Conservation (phyloP, 2,329 filamentous ascomycete species). For the Cladosporium colombiae region DNA sequence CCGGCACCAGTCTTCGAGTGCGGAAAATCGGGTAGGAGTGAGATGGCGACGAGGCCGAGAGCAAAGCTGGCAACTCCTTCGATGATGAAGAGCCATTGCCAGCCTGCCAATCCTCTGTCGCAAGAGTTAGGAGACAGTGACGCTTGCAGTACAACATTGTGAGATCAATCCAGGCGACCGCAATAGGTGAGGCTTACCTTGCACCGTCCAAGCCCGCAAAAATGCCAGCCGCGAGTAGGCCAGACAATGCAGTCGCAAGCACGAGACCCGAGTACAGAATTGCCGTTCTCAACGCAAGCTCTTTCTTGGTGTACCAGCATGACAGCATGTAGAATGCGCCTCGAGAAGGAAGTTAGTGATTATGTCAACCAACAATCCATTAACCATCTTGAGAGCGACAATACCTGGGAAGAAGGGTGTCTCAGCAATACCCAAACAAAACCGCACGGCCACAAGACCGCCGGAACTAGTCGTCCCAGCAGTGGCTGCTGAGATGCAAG, state of each 20-base stretch:
- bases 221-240: slow-evolving; percentile 13
- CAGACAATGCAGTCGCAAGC: slow-evolving; percentile 10
- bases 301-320: slow-evolving; percentile 42
- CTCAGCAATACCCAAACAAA: slow-evolving; percentile 25
- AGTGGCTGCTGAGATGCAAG: slow-evolving; percentile 27
- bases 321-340: slow-evolving; percentile 23
- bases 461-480: slow-evolving; percentile 29
- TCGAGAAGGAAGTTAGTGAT: slow-evolving; percentile 25
- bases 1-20: slow-evolving; percentile 19
- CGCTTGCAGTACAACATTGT: too few species aligned
- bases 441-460: slow-evolving; percentile 29
- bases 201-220: slow-evolving; percentile 56
- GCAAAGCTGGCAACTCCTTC: slow-evolving; percentile 50
- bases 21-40: slow-evolving; percentile 68
- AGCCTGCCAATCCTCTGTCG: slow-evolving; percentile 24
- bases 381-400: background rate
- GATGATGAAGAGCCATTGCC: slow-evolving; percentile 18
- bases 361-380: background rate
- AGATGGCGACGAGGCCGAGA: slow-evolving; percentile 59
- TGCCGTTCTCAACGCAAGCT: background rate
- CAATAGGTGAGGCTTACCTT: background rate
- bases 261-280: slow-evolving; percentile 11
- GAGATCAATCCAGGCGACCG: too few species aligned
- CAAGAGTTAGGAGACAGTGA: background rate
- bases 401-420: slow-evolving; percentile 13